These are phyloP conservation scores for Diaporthe australafricana DNA, from an alignment of 2,329 filamentous ascomycete species.

Conservation along the genomic window DNA sequence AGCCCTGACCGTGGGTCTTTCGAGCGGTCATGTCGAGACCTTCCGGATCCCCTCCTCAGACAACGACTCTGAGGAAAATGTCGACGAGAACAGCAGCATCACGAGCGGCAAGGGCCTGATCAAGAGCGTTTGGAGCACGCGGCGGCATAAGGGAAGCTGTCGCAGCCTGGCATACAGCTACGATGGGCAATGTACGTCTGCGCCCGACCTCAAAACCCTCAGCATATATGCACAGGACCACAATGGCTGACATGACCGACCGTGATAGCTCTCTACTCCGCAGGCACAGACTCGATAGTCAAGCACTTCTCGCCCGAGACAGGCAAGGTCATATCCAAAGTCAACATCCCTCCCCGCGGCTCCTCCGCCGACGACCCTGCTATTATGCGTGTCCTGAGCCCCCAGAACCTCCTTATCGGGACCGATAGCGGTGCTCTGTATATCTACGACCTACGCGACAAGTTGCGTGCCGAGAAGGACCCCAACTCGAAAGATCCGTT, in stretches of 20 bases:
- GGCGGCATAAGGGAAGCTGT: constrained; percentile 94
- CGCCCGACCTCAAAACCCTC: background rate
- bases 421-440: constrained; percentile 93
- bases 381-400: constrained; percentile 84
- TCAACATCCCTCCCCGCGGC: constrained; percentile 74
- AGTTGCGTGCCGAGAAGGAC: constrained; percentile 39
- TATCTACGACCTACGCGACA: constrained; percentile 83
- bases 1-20: constrained; percentile 86
- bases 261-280: constrained; percentile 69
- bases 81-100: constrained; percentile 60
- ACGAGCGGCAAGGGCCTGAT: constrained; percentile 79
- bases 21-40: constrained; percentile 86
- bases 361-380: constrained; percentile 77
- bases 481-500: constrained; percentile 16
- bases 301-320: constrained; percentile 66
- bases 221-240: background rate
- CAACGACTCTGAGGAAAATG: constrained; percentile 63
- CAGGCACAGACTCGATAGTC: constrained; percentile 67
- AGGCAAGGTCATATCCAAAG: constrained; percentile 82
- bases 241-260: background rate
- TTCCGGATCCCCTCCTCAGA: constrained; percentile 75
- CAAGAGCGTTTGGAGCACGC: constrained; percentile 86
- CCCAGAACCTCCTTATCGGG: constrained; percentile 87
- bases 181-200: constrained; percentile 74
- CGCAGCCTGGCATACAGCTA: constrained; percentile 81